Base-by-base conservation (phyloP, 208 protist species). In the Trypanosoma theileri region DNA sequence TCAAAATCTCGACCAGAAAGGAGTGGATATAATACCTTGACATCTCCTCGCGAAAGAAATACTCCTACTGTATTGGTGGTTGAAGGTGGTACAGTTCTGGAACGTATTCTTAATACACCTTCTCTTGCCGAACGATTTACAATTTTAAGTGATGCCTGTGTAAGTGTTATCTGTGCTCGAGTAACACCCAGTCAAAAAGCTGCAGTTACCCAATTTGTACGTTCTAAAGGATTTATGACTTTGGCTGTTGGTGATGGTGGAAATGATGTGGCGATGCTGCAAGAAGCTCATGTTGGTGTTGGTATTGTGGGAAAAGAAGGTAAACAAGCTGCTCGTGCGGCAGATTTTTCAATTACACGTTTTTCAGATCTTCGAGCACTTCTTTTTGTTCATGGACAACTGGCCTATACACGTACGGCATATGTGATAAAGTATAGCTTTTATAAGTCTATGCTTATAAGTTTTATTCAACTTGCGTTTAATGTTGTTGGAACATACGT, bases 401-500 rank as follows among this genome's bases (percentile, higher is more conserved):
- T 95, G 62, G 92, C 92, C 3, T 98, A 98, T 67, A 69, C 71
- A 0, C 83, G 97, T 46, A 97, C 90, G 0, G 89, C 92, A 0
- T 97, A 94, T 69, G 80, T 98, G 1, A 97, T 98, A 55, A 96
- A 98, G 71, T 99, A 99, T 81, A 98, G 92, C 57, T 99, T 99
- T 67, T 99, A 99, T 71, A 99, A 99, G 75, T 98, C 94, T 45
- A 94, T 98, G 82, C 82, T 98, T 28, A 86, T 98, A 41, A 81
- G 84, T 46, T 97, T 98, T 42, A 88, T 97, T 44, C 96, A 98
- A 72, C 68, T 98, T 19, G 79, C 83, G 14, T 98, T 87, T 76
- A 97, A 93, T 69, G 63, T 85, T 3, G 73, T 77, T 24, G 75
- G 72, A 42, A 86, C 85, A 11, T 77, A 87, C 58, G 75, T 83